A percentile compares a stretch with the other conserved stretches of the same genome.
Evolutionary conservation across 768 basidiomycete species (phyloP).

Genomic region (Rhizopogon sp.): DNA sequence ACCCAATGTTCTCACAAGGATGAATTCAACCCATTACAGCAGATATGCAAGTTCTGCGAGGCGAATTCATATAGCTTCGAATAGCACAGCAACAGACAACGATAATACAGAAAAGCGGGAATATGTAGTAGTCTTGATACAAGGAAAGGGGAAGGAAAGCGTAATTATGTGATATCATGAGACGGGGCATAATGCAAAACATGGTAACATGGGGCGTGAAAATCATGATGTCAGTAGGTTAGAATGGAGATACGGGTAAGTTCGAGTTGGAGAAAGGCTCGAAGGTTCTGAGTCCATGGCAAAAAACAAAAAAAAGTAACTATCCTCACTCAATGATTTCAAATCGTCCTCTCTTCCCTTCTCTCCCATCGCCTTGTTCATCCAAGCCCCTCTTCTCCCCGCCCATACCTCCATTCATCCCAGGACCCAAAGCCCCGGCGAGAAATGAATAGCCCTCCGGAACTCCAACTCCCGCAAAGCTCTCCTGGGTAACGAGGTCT

Average conservation of each 20-base stretch:
- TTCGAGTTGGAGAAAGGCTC: not conserved
- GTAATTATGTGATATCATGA: constrained; percentile 6
- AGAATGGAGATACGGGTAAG: not conserved
- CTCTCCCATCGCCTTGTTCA: constrained; percentile 34
- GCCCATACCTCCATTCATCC: not conserved
- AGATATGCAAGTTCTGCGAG: too few species aligned
- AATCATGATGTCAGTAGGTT: not conserved
- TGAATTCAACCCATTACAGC: too few species aligned
- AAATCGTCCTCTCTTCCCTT: constrained; percentile 55
- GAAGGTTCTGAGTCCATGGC: not conserved
- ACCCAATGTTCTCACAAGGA: too few species aligned
- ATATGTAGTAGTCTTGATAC: not conserved
- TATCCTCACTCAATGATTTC: constrained; percentile 48
- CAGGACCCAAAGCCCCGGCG: constrained; percentile 4
- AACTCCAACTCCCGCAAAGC: constrained; percentile 41
- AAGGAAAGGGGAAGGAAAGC: not conserved
- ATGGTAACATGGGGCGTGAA: not conserved
- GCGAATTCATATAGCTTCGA: constrained; percentile 18
- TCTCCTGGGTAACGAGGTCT: constrained; percentile 64
- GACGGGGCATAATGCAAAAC: constrained; percentile 3
- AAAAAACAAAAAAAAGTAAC: not conserved
- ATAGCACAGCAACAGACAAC: constrained; percentile 4
- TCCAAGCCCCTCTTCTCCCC: constrained; percentile 33
- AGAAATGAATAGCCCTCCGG: constrained; percentile 18
- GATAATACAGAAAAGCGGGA: not conserved